Evolutionary conservation across 139 green algal genomes (phyloP), one percentile per base, ranked within the genome.

Genomic region (Coelastrella sp.): DNA sequence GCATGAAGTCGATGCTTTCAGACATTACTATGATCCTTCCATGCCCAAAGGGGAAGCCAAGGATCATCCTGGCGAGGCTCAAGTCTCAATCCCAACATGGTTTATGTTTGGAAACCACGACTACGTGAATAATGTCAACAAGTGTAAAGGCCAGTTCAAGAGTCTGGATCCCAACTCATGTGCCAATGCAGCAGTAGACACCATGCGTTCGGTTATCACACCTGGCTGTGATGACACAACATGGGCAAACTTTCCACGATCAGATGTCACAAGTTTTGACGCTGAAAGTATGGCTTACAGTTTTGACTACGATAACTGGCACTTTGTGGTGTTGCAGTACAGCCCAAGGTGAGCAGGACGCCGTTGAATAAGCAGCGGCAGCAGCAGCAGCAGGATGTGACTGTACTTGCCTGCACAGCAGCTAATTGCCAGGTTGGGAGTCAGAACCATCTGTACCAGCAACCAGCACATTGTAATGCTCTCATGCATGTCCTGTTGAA

Each of bases 251-350:
- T 72, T 87, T 32, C 82, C 82, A 19, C 35, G 64, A 2, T 19
- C 30, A 27, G 76, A 82, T 32, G 38, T 87, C 1, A 87, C 69
- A 15, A 82, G 69, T 41, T 82, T 87, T 68, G 82, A 87, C 17
- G 69, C 32, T 1, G 69, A 32, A 17, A 77, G 53, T 40, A 87
- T 87, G 82, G 51, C 82, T 21, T 87, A 87, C 82, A 57, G 53
- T 50, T 87, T 87, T 66, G 82, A 82, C 71, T 82, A 87, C 59
- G 51, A 40, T 27, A 17, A 68, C 38, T 87, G 64, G 45, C 69
- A 87, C 71, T 87, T 87, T 79, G 69, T 87, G 40, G 82, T 75
- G 53, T 67, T 87, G 69, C 82, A 87, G 38, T 74, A 77, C 71
- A 76, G 59, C 57, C 82, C 82, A 45, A 69, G 80, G 66, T 79